Evolutionary conservation across 2,329 filamentous ascomycete genomes (phyloP).

Genomic region (Fusarium succisae): DNA sequence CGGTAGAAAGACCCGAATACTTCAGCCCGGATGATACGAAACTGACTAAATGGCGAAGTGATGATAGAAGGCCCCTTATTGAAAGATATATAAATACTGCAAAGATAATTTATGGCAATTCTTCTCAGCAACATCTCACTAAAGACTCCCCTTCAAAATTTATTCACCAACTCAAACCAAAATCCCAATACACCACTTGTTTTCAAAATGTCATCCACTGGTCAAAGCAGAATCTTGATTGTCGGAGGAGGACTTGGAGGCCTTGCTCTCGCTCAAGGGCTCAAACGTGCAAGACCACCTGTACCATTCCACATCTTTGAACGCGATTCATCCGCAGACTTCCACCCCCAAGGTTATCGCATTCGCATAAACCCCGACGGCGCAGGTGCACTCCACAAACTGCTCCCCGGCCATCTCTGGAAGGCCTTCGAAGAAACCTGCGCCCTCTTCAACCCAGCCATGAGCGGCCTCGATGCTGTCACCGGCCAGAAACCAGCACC

Average conservation of each 20-base stretch:
- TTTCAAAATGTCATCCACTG: neutral
- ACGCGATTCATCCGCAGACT: neutral
- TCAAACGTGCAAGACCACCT: neutral
- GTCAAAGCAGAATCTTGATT: neutral
- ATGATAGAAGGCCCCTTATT: fast-evolving
- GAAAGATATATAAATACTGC: fast-evolving
- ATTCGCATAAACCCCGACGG: neutral
- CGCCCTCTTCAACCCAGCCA: neutral
- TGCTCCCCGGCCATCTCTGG: neutral
- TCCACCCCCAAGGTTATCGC: neutral
- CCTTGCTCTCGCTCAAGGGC: neutral
- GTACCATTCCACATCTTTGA: neutral
- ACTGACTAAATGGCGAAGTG: neutral
- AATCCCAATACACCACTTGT: fast-evolving
- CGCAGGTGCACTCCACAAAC: neutral
- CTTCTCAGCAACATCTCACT: fast-evolving
- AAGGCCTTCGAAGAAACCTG: neutral
- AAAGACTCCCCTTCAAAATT: fast-evolving
- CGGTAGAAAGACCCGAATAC: neutral
- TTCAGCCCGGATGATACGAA: neutral
- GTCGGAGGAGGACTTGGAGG: neutral
- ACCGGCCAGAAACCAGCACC: neutral
- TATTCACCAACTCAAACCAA: fast-evolving
- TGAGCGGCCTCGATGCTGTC: neutral
- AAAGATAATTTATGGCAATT: fast-evolving